Evolutionary conservation across 2,329 filamentous ascomycete genomes (phyloP).

Genomic region (Aspergillus sclerotialis): DNA sequence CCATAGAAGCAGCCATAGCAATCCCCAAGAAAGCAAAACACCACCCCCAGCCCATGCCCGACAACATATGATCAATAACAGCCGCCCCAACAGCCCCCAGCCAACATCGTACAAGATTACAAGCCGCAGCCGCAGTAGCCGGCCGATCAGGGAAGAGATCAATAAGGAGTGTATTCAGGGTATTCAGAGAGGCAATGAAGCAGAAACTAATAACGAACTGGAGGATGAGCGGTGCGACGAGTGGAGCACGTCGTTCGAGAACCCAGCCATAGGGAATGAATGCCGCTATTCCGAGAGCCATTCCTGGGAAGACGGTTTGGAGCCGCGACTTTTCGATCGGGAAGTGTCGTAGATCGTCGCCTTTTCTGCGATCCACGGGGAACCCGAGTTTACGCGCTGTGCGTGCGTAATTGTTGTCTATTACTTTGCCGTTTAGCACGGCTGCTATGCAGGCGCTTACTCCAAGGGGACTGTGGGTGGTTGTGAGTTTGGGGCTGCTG

Average conservation of each 20-base stretch:
- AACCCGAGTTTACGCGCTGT: constrained; percentile 9
- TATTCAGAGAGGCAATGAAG: constrained; percentile 15
- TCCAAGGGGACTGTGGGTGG: constrained; percentile 12
- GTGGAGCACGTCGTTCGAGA: constrained; percentile 12
- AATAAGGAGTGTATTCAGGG: constrained; percentile 22
- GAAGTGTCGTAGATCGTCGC: constrained; percentile 41
- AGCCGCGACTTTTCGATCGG: constrained; percentile 28
- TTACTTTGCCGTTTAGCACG: constrained; percentile 14
- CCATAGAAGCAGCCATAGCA: too few species aligned
- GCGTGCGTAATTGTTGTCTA: constrained; percentile 17
- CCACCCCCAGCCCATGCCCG: constrained; percentile 19
- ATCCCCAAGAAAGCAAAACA: constrained; percentile 20
- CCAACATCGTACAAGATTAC: constrained; percentile 23
- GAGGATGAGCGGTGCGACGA: constrained; percentile 20
- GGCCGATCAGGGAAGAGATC: constrained; percentile 20
- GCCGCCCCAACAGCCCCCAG: constrained; percentile 21
- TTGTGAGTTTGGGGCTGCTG: neutral
- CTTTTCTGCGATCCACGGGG: constrained; percentile 19
- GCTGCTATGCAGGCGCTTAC: constrained; percentile 13
- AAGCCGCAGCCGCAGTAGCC: constrained; percentile 21
- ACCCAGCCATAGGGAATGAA: constrained; percentile 27
- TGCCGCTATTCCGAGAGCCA: constrained; percentile 17
- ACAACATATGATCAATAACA: constrained; percentile 19
- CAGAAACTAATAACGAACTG: constrained; percentile 26
- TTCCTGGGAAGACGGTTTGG: constrained; percentile 16